Conservation (phyloP, 768 basidiomycete genomes). For the Mycena chlorophos region DNA sequence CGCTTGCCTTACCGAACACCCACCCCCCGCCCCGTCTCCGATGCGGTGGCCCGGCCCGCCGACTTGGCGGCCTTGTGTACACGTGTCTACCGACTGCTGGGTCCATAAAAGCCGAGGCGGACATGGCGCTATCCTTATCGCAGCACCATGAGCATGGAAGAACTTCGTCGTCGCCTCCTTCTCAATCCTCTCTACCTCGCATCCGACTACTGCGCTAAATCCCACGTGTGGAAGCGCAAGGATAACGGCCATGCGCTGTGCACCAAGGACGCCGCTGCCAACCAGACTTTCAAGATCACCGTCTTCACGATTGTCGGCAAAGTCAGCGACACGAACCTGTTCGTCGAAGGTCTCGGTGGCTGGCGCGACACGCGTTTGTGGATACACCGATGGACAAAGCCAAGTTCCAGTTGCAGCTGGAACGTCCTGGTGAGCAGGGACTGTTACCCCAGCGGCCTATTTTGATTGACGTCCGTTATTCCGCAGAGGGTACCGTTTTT, state of each 20-base stretch:
- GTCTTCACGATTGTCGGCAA: not conserved
- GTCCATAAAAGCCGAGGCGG: too few species aligned
- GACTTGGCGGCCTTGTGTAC: too few species aligned
- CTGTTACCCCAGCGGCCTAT: not conserved
- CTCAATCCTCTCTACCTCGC: not conserved
- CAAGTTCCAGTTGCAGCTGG: not conserved
- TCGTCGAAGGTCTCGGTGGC: not conserved
- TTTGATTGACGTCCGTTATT: not conserved
- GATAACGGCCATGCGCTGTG: not conserved
- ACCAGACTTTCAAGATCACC: not conserved
- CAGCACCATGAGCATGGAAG: too few species aligned
- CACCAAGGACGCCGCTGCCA: not conserved
- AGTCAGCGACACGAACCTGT: not conserved
- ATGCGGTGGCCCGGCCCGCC: too few species aligned
- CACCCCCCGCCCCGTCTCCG: too few species aligned
- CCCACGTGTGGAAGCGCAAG: not conserved
- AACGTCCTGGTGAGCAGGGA: not conserved
- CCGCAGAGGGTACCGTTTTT: not conserved
- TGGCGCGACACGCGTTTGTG: not conserved
- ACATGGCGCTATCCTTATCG: too few species aligned
- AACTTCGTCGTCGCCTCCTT: not conserved
- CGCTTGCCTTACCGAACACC: too few species aligned
- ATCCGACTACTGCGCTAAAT: not conserved
- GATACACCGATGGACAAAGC: not conserved
- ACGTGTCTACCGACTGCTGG: too few species aligned